phyloP scores from a whole-genome alignment of 495 filamentous ascomycete species.

The Penicillium macrosclerotiorum region DNA sequence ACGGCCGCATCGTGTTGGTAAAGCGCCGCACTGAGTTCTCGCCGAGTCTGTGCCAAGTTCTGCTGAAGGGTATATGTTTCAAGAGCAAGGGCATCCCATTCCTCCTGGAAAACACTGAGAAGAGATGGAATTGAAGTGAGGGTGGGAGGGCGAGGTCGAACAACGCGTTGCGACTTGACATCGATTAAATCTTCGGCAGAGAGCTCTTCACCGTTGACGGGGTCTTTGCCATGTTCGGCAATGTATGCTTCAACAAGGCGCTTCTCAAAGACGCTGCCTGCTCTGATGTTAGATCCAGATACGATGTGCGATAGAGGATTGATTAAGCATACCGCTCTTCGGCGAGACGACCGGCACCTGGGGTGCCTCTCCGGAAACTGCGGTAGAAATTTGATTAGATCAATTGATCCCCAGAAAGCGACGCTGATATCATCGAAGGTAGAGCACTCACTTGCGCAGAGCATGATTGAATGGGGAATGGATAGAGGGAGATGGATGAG shows the following conservation, averaged over 20 bases:
- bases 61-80: conserved; percentile 88
- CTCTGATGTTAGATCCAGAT: conserved; percentile 26
- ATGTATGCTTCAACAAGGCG: conserved; percentile 94
- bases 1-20: conserved; percentile 97
- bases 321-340: conserved; percentile 77
- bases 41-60: conserved; percentile 82
- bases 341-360: conserved; percentile 91
- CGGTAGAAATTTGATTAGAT: conserved; percentile 23
- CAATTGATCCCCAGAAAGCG: neutral
- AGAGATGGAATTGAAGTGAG: conserved; percentile 97
- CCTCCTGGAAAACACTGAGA: conserved; percentile 93
- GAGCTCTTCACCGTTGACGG: conserved; percentile 88
- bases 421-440: neutral
- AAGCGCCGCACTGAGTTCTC: conserved; percentile 88
- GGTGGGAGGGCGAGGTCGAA: conserved; percentile 86
- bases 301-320: conserved; percentile 5
- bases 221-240: conserved; percentile 89
- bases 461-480: conserved; percentile 46
- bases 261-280: conserved; percentile 90
- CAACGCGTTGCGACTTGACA: conserved; percentile 75
- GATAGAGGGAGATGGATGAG: conserved; percentile 28
- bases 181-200: conserved; percentile 80
- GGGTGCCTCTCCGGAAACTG: conserved; percentile 96
- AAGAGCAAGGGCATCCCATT: conserved; percentile 92
- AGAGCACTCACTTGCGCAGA: conserved; percentile 68